Base-by-base conservation (phyloP, 2,329 filamentous ascomycete genomes). In the Fusarium begoniae region DNA sequence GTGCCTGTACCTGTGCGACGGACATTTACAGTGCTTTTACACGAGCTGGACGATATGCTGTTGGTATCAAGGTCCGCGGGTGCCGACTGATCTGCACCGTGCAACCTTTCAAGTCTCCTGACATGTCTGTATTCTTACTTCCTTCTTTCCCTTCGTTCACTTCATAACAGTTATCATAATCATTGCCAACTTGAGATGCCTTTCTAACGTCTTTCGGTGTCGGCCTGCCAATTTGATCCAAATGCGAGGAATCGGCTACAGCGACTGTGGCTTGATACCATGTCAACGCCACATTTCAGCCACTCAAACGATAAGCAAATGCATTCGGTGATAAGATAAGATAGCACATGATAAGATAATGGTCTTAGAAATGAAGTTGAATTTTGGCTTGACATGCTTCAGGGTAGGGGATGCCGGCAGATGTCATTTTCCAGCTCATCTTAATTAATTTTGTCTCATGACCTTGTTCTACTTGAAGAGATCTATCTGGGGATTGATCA, bases 91-190 rank as follows among this genome's bases (percentile, higher is more conserved):
- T 50, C 28, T 32, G 14, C 45, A 50, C 13, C 15, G 20, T 30
- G 22, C 22, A 12, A n/a, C 22, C 28, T 18, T 50, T 18, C 10
- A 6, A 9, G 22, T 17, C 28, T n/a, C 8, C 14, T 30, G 11
- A 50, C 3, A 11, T 30, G 3, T 24, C 22, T 5, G 8, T 11
- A 14, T 5, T 0, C 7, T 6, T 3, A 14, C 8, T 32, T 14
- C 8, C 2, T 8, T 51, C 3, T 51, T 24, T 2, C 22, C 8
- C 8, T 35, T 24, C 0, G 3, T 14, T 8, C 8, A 6, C 4
- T 14, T 32, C 2, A 10, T 7, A 3, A 24, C 4, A 18, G 4
- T 18, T 12, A 24, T n/a, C 6, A 4, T 14, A 32, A 3, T 18
- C 1, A 13, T 35, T 7, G 1, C 12, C 8, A 9, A 8, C 22